Evolutionary conservation across 257 asterid species (phyloP).

Genomic region (Scutellaria galericulata): DNA sequence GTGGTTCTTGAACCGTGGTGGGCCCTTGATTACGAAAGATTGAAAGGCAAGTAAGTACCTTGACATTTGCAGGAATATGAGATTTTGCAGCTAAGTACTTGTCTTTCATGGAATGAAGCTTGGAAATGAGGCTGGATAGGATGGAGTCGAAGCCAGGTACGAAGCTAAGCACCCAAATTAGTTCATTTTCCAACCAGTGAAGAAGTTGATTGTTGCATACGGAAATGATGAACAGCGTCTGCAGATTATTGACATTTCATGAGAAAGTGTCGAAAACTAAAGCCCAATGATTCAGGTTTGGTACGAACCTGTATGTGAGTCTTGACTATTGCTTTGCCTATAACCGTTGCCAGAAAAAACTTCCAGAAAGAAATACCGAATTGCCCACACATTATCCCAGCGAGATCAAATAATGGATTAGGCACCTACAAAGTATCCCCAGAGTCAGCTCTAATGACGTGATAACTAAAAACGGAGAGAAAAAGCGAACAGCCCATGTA

Average conservation of each 20-base stretch:
- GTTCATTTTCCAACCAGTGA: slow-evolving; percentile 87
- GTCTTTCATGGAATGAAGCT: slow-evolving; percentile 84
- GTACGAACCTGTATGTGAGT: slow-evolving; percentile 85
- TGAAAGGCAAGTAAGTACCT: slow-evolving; percentile 49
- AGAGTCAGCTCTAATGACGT: background rate
- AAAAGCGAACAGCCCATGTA: background rate
- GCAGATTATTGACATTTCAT: slow-evolving; percentile 35
- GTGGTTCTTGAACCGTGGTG: background rate
- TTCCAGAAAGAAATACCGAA: slow-evolving; percentile 92
- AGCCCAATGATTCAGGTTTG: background rate
- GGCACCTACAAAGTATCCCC: slow-evolving; percentile 64
- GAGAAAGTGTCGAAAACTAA: background rate
- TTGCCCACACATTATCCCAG: slow-evolving; percentile 98
- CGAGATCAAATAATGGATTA: slow-evolving; percentile 94
- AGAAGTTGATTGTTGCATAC: slow-evolving; percentile 97
- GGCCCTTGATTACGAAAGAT: background rate
- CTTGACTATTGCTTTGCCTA: slow-evolving; percentile 91
- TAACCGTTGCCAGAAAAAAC: slow-evolving; percentile 81
- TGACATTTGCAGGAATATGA: slow-evolving; percentile 49
- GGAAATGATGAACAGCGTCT: slow-evolving; percentile 84
- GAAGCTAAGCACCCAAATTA: slow-evolving; percentile 81
- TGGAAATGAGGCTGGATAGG: slow-evolving; percentile 62
- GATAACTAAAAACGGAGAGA: background rate
- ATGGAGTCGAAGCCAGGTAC: slow-evolving; percentile 72
- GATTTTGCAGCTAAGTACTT: slow-evolving; percentile 73